A percentile compares a stretch with the other conserved stretches of the same genome.
Conservation (phyloP, 768 basidiomycete species). For the Pleurotus tuber-regium region DNA sequence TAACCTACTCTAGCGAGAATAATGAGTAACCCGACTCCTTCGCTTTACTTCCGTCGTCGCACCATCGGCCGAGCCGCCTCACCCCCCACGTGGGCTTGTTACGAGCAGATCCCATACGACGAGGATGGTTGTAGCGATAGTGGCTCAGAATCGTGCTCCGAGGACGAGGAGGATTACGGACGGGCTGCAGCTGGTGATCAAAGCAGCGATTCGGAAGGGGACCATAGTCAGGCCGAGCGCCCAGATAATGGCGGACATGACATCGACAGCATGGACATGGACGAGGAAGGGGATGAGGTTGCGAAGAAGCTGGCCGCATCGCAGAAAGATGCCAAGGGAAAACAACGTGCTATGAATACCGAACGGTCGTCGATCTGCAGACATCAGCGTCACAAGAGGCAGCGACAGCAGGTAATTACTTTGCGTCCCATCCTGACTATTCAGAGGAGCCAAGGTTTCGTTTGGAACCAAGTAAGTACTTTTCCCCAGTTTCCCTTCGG, state of each 20-base stretch:
- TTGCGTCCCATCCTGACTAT: constrained; percentile 85
- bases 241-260: constrained; percentile 25
- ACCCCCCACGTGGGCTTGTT: constrained; percentile 87
- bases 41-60: constrained; percentile 63
- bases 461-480: constrained; percentile 80
- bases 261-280: constrained; percentile 57
- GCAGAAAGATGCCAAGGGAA: constrained; percentile 71
- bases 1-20: constrained; percentile 4
- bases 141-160: constrained; percentile 64
- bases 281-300: constrained; percentile 38
- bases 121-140: constrained; percentile 59
- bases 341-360: constrained; percentile 74
- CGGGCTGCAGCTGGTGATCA: constrained; percentile 23
- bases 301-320: constrained; percentile 36
- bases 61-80: constrained; percentile 78
- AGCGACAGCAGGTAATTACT: constrained; percentile 52
- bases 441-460: constrained; percentile 84
- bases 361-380: constrained; percentile 46
- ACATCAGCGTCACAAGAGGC: constrained; percentile 51
- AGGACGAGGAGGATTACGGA: constrained; percentile 69
- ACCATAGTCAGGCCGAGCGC: constrained; percentile 2
- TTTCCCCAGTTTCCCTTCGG: not conserved
- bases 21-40: constrained; percentile 39
- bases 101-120: constrained; percentile 81
- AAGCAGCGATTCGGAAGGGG: constrained; percentile 23